Evolutionary conservation across 768 basidiomycete genomes (phyloP).

Genomic region (Suillus decipiens): DNA sequence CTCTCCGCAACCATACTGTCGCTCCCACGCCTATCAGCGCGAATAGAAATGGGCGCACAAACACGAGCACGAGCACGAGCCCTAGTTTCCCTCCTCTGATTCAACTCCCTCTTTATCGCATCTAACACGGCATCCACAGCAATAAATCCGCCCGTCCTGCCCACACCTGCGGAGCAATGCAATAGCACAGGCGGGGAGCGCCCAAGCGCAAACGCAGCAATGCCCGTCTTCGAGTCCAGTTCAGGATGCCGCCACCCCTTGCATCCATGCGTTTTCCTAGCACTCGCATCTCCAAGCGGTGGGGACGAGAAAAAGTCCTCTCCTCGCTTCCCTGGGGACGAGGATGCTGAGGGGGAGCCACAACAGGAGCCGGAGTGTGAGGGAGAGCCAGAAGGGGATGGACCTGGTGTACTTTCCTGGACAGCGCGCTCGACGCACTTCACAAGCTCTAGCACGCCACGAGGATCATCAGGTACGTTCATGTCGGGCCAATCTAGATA

Average conservation of each 20-base stretch:
- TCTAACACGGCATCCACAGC: constrained; percentile 86
- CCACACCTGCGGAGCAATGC: constrained; percentile 95
- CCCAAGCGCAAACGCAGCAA: constrained; percentile 53
- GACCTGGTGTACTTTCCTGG: constrained; percentile 31
- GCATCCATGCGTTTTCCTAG: constrained; percentile 16
- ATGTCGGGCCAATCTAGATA: constrained; percentile 97
- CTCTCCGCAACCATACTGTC: not conserved
- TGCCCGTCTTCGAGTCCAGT: constrained; percentile 56
- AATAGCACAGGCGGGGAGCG: constrained; percentile 62
- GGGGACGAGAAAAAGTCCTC: constrained; percentile 10
- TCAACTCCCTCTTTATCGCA: constrained; percentile 63
- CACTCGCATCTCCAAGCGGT: constrained; percentile 11
- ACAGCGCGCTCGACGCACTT: constrained; percentile 55
- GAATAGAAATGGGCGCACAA: constrained; percentile 9
- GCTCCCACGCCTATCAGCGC: constrained; percentile 8
- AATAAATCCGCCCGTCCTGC: constrained; percentile 93
- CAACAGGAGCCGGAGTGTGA: constrained; percentile 14
- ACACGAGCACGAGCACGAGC: not conserved
- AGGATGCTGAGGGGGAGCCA: constrained; percentile 4
- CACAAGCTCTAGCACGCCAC: constrained; percentile 73
- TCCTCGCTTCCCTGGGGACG: constrained; percentile 11
- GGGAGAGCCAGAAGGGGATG: constrained; percentile 20
- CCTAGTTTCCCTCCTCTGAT: constrained; percentile 31
- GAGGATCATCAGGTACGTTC: constrained; percentile 87
- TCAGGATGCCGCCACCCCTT: constrained; percentile 37